A percentile compares a stretch with the other conserved stretches of the same genome.
Conservation (phyloP, 2,329 filamentous ascomycete species). For the Pseudogymnoascus sp. region DNA sequence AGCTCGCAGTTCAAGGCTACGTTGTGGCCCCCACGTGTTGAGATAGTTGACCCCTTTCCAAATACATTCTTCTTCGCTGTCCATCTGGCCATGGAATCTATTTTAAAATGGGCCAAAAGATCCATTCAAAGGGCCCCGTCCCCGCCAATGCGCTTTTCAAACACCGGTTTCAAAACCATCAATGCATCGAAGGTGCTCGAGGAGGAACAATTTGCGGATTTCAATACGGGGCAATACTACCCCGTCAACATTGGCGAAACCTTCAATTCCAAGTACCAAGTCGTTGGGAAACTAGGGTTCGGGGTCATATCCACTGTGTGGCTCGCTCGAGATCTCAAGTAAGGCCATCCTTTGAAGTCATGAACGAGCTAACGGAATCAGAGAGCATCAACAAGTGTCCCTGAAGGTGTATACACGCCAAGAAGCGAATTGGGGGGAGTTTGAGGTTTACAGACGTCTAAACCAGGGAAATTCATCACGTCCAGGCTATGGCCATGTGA, state of each 20-base stretch:
- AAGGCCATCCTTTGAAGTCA: conserved; percentile 1
- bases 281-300: conserved; percentile 20
- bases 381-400: conserved; percentile 11
- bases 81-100: not conserved
- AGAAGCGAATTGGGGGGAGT: conserved; percentile 25
- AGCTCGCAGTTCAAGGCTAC: not conserved
- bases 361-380: not conserved
- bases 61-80: not conserved
- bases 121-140: not conserved
- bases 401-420: conserved; percentile 15
- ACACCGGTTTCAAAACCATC: conserved; percentile 8
- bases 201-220: conserved; percentile 15
- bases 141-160: conserved; percentile 9
- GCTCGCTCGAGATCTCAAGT: conserved; percentile 17
- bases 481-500: conserved; percentile 29
- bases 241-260: conserved; percentile 19
- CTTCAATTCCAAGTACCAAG: conserved; percentile 18
- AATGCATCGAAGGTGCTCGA: conserved; percentile 5
- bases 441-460: conserved; percentile 38
- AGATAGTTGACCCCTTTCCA: not conserved
- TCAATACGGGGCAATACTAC: conserved; percentile 15
- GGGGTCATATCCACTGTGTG: conserved; percentile 19
- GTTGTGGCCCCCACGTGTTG: not conserved
- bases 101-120: not conserved
- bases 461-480: conserved; percentile 25